phyloP scores from a whole-genome alignment of 2,329 filamentous ascomycete genomes.

The Coniochaeta prunicola region DNA sequence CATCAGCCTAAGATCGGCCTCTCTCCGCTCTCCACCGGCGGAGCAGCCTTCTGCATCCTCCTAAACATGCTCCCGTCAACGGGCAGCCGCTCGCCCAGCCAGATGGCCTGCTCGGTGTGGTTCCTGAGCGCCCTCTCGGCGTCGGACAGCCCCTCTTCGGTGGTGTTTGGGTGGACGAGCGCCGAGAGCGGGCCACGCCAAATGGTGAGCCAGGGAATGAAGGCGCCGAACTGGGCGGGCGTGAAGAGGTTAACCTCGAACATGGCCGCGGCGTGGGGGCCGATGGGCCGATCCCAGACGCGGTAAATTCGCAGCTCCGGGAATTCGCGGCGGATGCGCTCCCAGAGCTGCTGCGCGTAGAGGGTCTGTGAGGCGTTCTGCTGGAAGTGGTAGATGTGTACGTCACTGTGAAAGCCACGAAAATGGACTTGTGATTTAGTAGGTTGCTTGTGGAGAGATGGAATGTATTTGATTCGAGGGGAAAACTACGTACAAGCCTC shows the following conservation, averaged over 20 bases:
- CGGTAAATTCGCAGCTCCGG: constrained; percentile 78
- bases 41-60: constrained; percentile 9
- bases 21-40: not conserved
- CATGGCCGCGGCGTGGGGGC: constrained; percentile 79
- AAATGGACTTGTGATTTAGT: not conserved
- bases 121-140: constrained; percentile 37
- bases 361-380: constrained; percentile 52
- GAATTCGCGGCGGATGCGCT: constrained; percentile 76
- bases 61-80: constrained; percentile 49
- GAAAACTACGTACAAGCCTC: constrained; percentile 59
- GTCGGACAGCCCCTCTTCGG: constrained; percentile 27
- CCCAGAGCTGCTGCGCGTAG: constrained; percentile 67
- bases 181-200: constrained; percentile 74
- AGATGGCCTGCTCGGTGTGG: constrained; percentile 62
- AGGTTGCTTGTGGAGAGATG: not conserved
- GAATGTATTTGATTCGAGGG: not conserved
- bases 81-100: constrained; percentile 63
- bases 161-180: constrained; percentile 77
- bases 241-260: constrained; percentile 89
- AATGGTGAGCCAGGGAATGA: constrained; percentile 77
- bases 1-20: not conserved
- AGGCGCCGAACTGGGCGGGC: constrained; percentile 82
- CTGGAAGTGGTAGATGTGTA: constrained; percentile 79
- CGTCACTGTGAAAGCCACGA: constrained; percentile 51
- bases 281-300: constrained; percentile 70